Evolutionary conservation across 2,329 filamentous ascomycete genomes (phyloP).

Genomic region (Penicillium palitans): DNA sequence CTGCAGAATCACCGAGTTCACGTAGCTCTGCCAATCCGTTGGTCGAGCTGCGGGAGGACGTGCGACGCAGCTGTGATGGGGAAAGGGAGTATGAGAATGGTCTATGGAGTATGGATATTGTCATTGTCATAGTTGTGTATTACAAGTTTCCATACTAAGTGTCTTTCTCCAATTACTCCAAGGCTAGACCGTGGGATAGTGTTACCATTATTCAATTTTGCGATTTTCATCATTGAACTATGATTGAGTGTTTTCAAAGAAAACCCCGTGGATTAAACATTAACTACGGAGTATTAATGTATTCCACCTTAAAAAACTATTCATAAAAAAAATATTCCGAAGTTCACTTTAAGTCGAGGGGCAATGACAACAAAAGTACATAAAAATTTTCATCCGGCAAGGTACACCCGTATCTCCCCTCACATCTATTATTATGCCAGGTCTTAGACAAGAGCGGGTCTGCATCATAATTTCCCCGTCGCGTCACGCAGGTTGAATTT

Average conservation of each 20-base stretch:
- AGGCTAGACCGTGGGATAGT: background rate
- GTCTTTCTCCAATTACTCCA: background rate
- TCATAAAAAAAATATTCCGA: background rate
- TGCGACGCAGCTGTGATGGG: slow-evolving; percentile 4
- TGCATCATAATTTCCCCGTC: slow-evolving; percentile 6
- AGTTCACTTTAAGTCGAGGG: background rate
- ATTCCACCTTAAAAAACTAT: background rate
- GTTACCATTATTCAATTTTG: background rate
- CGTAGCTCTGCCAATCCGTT: slow-evolving; percentile 7
- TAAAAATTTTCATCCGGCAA: slow-evolving; percentile 3
- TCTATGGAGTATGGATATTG: background rate
- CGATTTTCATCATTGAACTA: background rate
- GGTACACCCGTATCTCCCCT: slow-evolving; percentile 1
- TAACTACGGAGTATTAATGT: background rate
- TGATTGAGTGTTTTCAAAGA: background rate
- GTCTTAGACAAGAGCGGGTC: slow-evolving; percentile 22
- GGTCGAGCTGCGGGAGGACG: slow-evolving; percentile 12
- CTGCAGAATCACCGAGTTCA: slow-evolving; percentile 23
- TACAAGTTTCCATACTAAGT: background rate
- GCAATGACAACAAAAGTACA: slow-evolving; percentile 6
- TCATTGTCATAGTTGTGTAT: slow-evolving; percentile 2
- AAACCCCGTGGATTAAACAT: background rate
- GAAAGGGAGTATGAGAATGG: background rate
- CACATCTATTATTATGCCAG: slow-evolving; percentile 7
- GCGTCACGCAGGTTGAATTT: slow-evolving; percentile 2